Base-by-base conservation (phyloP, 805 yeast species). In the Wickerhamomyces alni region DNA sequence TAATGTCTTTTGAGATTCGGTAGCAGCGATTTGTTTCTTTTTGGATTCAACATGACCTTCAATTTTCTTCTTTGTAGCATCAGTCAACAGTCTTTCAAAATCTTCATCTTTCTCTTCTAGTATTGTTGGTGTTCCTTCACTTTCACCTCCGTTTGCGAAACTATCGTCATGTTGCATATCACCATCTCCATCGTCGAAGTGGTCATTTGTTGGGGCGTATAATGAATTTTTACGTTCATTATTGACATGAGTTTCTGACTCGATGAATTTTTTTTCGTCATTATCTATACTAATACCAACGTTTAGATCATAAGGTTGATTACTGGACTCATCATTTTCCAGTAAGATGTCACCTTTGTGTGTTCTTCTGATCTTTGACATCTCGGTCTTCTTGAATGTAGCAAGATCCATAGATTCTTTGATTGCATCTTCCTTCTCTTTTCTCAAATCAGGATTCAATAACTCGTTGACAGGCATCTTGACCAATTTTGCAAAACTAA, bases 341-440 rank as follows among this genome's bases (percentile, higher is more conserved):
- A 86, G 70, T n/a, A 84, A 58, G 54, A 84, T 89, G 45, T 88
- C 95, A 19, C 96, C 96, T 58, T 83, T 85, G 57, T 87, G 95
- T 3, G 96, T 86, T 51, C 87, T 71, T 48, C 87, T 70, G 47
- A 86, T 76, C 33, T 80, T 71, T 15, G 87, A 87, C 25, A 69
- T 76, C 30, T 67, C 72, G 28, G 74, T 76, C 18, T 61, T 70
- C 32, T 80, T 79, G 36, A 88, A 62, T 12, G 88, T 83, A 15
- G 84, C 72, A 40, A 82, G 80, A 22, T 77, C 69, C 39, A 85
- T 75, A 26, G 82, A 74, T 57, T 84, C 84, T 42, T 75, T 75
- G 37, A 82, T 74, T 10, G 85, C 86, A 36, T 75, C 75, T 46
- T 80, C 83, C 15, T 88, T 89, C 41, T 81, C 74, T 47, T 73